Evolutionary conservation across 352 stramenopile genomes (phyloP), one percentile per base, ranked within the genome.

Genomic region (Globisporangium cystogenes): DNA sequence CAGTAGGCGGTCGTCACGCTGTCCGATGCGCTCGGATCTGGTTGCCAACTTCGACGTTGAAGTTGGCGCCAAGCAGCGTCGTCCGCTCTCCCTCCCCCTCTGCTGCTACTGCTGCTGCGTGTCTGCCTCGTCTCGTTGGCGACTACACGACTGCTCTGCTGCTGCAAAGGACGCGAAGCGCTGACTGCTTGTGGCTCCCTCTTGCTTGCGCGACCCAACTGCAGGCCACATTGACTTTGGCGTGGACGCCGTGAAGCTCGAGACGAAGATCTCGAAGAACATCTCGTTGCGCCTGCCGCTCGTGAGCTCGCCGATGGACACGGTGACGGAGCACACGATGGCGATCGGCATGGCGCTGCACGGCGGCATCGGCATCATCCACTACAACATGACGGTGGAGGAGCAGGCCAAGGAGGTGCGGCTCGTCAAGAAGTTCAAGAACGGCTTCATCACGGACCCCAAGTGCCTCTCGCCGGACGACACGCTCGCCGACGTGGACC

Each of bases 381-480:
- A 99, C 79, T 99, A 99, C 75, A 99, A 99, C 88, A 98, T 99
- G 82, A 97, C 83, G 27, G 70, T 98, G 27, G 91, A 98, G 59
- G 96, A 99, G 57, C 97, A 99, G 76, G 96, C 88, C 24, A 93
- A 93, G 62, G 86, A 95, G 63, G 90, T 97, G 70, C 68, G 70
- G 33, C 73, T 94, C 21, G 97, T 99, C 29, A 99, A 99, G 82
- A 97, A 98, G 61, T 99, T 98, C 79, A 99, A 99, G 82, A 99
- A 99, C 73, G 97, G 97, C 39, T 99, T 99, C 80, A 99, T 99
- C 74, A 98, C 94, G 27, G 95, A 99, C 76, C 97, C 97, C 41
- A 94, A 99, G 64, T 97, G 88, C 60, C 77, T 99, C 20, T 97
- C 87, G 44, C 96, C 96, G 1, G 81, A 98, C 44, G 67, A 98